Evolutionary conservation across 495 filamentous ascomycete genomes (phyloP).

Genomic region (Trypethelium eluteriae): DNA sequence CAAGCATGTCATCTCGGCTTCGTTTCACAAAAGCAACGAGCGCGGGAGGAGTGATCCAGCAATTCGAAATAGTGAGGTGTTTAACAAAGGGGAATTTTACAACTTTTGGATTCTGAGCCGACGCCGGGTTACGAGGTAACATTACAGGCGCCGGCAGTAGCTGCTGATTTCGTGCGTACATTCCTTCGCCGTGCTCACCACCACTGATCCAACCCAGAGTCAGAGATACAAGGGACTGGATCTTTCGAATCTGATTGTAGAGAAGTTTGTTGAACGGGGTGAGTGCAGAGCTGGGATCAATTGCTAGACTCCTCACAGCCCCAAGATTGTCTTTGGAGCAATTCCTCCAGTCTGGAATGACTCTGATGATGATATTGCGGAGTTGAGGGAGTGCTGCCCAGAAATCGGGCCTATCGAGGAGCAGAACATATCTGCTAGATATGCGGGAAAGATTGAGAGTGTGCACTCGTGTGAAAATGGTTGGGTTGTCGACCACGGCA

Average conservation of each 20-base stretch:
- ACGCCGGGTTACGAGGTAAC: not conserved
- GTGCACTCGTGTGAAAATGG: constrained; percentile 38
- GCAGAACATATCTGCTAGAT: constrained; percentile 41
- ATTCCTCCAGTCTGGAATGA: constrained; percentile 50
- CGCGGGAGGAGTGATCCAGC: constrained; percentile 32
- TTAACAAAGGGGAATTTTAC: constrained; percentile 30
- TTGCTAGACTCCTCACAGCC: constrained; percentile 32
- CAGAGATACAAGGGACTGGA: constrained; percentile 41
- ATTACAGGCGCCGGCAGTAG: constrained; percentile 47
- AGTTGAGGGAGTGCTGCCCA: constrained; percentile 45
- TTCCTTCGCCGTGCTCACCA: constrained; percentile 49
- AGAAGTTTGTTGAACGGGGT: constrained; percentile 41
- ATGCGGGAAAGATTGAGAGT: constrained; percentile 47
- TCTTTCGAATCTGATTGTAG: constrained; percentile 33
- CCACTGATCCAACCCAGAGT: constrained; percentile 50
- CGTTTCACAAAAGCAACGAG: constrained; percentile 25
- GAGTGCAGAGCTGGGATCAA: constrained; percentile 41
- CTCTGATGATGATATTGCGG: constrained; percentile 38
- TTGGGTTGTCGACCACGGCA: constrained; percentile 44
- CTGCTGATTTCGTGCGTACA: constrained; percentile 44
- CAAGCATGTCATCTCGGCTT: constrained; percentile 22
- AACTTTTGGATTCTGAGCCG: not conserved
- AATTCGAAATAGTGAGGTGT: constrained; percentile 33
- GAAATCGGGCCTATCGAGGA: constrained; percentile 42
- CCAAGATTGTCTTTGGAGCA: constrained; percentile 37